A percentile compares a stretch with the other conserved stretches of the same genome.
Conservation (phyloP, 345 rosid genomes). For the Litchi chinensis region DNA sequence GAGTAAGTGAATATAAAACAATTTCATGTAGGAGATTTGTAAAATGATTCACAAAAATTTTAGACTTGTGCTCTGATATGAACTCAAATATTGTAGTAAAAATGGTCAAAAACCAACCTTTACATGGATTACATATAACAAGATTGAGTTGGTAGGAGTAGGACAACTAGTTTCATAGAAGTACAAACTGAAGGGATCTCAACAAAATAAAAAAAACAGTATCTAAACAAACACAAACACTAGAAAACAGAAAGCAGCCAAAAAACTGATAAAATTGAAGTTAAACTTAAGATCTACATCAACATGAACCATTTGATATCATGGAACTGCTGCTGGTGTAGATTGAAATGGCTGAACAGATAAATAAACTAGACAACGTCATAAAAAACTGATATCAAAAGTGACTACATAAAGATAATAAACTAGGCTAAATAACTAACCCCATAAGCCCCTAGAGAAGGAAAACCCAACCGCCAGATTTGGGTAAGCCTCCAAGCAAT, state of each 20-base stretch:
- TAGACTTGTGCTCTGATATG: neutral
- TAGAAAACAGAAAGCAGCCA: neutral
- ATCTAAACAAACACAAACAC: neutral
- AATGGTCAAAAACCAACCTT: neutral
- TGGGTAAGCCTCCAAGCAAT: conserved; percentile 82
- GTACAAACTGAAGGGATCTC: neutral
- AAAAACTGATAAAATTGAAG: neutral
- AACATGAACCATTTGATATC: neutral
- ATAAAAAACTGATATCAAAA: neutral
- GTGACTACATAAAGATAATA: neutral
- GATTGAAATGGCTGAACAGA: conserved; percentile 86
- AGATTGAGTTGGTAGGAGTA: no score
- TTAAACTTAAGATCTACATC: conserved; percentile 14
- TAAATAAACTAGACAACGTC: conserved; percentile 23
- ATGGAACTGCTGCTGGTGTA: conserved; percentile 71
- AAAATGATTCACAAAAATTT: neutral
- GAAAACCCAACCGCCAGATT: conserved; percentile 74
- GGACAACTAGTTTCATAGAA: neutral
- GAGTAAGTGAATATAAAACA: no score
- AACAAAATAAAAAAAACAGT: neutral
- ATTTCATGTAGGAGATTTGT: neutral
- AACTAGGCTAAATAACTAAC: conserved; percentile 38
- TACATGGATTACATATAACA: no score
- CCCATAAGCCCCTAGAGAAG: conserved; percentile 96
- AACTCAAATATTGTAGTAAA: neutral